phyloP scores from a whole-genome alignment of 1,284 basidiomycete genomes.

The Ganoderma meredithae region DNA sequence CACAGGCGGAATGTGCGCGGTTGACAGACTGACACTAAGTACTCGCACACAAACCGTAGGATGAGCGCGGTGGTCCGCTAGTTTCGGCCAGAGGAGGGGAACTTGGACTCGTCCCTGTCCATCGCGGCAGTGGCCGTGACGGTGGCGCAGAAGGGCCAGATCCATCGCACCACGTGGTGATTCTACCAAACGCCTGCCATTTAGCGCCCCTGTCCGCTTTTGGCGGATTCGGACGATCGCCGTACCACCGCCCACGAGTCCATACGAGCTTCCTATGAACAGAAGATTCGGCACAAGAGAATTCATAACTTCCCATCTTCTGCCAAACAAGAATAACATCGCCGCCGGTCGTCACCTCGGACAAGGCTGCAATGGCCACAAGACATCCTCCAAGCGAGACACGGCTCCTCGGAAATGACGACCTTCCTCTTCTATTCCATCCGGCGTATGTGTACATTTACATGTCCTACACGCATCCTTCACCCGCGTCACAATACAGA shows the following conservation, averaged over 20 bases:
- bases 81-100: too few relatives aligned
- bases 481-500: background rate
- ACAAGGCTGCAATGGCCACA: background rate
- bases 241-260: background rate
- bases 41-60: too few relatives aligned
- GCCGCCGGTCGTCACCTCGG: background rate
- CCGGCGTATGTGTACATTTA: too few relatives aligned
- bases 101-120: too few relatives aligned
- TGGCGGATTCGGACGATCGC: background rate
- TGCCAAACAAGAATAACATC: background rate
- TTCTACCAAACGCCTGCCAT: constrained; percentile 3
- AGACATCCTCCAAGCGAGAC: background rate
- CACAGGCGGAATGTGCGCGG: too few relatives aligned
- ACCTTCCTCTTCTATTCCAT: background rate
- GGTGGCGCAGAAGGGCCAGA: background rate
- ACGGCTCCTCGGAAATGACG: background rate
- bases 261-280: background rate
- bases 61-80: too few relatives aligned
- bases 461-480: background rate
- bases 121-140: too few relatives aligned
- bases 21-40: too few relatives aligned
- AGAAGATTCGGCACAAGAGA: background rate
- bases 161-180: background rate
- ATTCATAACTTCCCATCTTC: background rate
- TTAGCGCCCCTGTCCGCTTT: background rate